Base-by-base conservation (phyloP, 2,329 filamentous ascomycete genomes). In the Anisogramma anomala region DNA sequence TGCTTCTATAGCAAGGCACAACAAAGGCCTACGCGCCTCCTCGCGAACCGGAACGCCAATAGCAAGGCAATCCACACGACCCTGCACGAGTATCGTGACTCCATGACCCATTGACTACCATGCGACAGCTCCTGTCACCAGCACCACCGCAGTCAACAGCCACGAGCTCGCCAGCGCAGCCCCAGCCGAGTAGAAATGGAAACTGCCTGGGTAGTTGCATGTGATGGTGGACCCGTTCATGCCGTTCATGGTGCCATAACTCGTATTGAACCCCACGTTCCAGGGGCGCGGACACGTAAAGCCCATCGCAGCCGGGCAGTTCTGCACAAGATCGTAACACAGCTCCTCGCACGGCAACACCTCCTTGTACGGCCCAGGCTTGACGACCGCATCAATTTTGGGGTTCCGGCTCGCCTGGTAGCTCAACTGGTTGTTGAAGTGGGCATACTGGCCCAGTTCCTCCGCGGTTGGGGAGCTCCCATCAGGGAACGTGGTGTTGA, bases 301-400 rank as follows among this genome's bases (percentile, higher is more conserved):
- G 0, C 71, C 68, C 51, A 98, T 65, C 1, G 69, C 62, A 0
- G 86, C 72, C 0, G 91, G 89, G 61, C 91, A 98, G 55, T 75
- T 85, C 61, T 82, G 79, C 9, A 94, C 84, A 1, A 98, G 69
- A 40, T 81, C 76, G 57, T 87, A 91, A 64, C 91, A 98, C 37
- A 95, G 64, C 49, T 94, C 82, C 46, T 84, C 75, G 54, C 89
- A 96, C 0, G 91, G 91, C 7, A 94, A 65, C 15, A 96, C 67
- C 64, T 98, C 91, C 56, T 88, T 93, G 63, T 98, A 96, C 0
- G 91, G 91, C 0, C 91, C 91, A 0, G 91, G 88, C 47, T 70
- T 62, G 44, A 96, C 77, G 1, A 64, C 50, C 2, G 66, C 52
- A 53, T 95, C 87, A 50, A 96, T 91, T 35, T 74, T 63, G 0